A percentile compares a stretch with the other conserved stretches of the same genome.
Conservation (phyloP, 805 yeast genomes). For the Debaryomyces castellii region DNA sequence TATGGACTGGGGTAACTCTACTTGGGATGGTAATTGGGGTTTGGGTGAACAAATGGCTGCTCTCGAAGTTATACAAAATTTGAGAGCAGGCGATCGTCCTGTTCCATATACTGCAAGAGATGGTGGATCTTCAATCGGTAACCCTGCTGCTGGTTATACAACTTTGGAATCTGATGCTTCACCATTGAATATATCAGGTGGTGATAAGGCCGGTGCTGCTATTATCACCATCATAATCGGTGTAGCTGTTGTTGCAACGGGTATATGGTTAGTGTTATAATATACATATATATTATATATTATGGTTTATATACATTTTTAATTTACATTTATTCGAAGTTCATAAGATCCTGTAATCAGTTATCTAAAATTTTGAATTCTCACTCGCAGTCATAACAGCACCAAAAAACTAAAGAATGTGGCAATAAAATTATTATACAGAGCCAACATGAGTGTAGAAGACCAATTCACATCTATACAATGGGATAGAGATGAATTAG, state of each 20-base stretch:
- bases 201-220: slow-evolving; percentile 89
- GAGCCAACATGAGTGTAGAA: slow-evolving; percentile 26
- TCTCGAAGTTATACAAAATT: slow-evolving; percentile 57
- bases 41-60: slow-evolving; percentile 81
- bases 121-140: slow-evolving; percentile 74
- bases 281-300: slow-evolving; percentile 12
- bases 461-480: slow-evolving; percentile 59
- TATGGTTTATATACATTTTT: slow-evolving; percentile 1
- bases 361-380: neutral
- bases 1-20: slow-evolving; percentile 53
- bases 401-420: neutral
- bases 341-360: neutral
- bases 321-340: neutral
- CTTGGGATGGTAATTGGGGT: slow-evolving; percentile 67
- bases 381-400: neutral
- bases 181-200: slow-evolving; percentile 42
- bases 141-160: slow-evolving; percentile 66
- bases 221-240: slow-evolving; percentile 73
- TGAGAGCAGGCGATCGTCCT: slow-evolving; percentile 40
- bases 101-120: slow-evolving; percentile 60
- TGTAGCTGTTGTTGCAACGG: slow-evolving; percentile 39
- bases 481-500: slow-evolving; percentile 50
- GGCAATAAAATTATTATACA: slow-evolving; percentile 1
- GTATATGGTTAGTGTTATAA: slow-evolving; percentile 42
- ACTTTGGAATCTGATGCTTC: slow-evolving; percentile 33